Conservation (phyloP, 2,329 filamentous ascomycete species). For the Davidsoniella virescens region DNA sequence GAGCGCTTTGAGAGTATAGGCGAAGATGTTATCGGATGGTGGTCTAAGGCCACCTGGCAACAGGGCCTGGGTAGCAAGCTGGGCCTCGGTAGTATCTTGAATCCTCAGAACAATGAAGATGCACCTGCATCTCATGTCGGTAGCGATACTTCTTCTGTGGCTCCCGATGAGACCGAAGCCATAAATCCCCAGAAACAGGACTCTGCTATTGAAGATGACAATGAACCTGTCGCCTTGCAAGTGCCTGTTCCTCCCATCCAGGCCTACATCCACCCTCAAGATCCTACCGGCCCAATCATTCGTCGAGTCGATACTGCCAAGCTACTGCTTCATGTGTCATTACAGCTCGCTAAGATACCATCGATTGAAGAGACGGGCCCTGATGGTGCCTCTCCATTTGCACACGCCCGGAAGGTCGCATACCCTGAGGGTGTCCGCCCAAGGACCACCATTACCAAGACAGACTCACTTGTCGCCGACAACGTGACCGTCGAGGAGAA, state of each 20-base stretch:
- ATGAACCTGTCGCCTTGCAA: slow-evolving; percentile 16
- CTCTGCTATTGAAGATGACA: slow-evolving; percentile 2
- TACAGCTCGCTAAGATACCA: slow-evolving; percentile 74
- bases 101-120: slow-evolving; percentile 5
- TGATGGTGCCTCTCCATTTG: slow-evolving; percentile 50
- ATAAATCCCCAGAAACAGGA: background rate
- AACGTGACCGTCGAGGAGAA: slow-evolving; percentile 84
- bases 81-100: slow-evolving; percentile 21
- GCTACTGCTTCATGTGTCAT: slow-evolving; percentile 63
- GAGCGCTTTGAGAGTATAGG: slow-evolving; percentile 73
- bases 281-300: slow-evolving; percentile 44
- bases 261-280: slow-evolving; percentile 60
- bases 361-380: slow-evolving; percentile 47
- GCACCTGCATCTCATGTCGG: slow-evolving; percentile 6
- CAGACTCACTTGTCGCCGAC: slow-evolving; percentile 69
- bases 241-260: slow-evolving; percentile 51
- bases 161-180: background rate
- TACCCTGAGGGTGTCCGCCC: slow-evolving; percentile 69
- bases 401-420: slow-evolving; percentile 64
- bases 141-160: slow-evolving; percentile 7
- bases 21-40: slow-evolving; percentile 87
- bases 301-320: slow-evolving; percentile 78
- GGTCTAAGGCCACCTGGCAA: slow-evolving; percentile 92
- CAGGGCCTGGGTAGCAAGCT: slow-evolving; percentile 64
- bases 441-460: slow-evolving; percentile 64